Evolutionary conservation across 2,329 filamentous ascomycete species (phyloP), one percentile per base, ranked within the genome.

Genomic region (Bipolaris zeicola): DNA sequence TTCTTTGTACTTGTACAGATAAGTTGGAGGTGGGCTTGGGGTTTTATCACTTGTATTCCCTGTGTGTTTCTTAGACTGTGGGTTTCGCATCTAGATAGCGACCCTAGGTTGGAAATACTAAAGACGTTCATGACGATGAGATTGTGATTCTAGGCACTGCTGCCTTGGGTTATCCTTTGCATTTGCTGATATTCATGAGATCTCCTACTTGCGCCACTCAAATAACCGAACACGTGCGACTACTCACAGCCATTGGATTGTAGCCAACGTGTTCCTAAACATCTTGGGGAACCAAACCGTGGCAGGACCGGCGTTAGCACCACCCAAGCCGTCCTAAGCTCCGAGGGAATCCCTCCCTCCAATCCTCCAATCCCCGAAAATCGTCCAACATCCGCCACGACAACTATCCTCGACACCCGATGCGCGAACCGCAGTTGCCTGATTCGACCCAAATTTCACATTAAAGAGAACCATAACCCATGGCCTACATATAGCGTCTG

Each of bases 1-100:
- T 62, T 63, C 52, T 56, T 57, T 69, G 66, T 69, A 67, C 64
- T 69, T 69, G 66, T 67, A 68, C 58, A 63, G 61, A 62, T 44
- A 53, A 55, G 61, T 65, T 56, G 51, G 61, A 58, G 61, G 18
- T 24, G 39, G 37, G 39, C 26, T 46, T 24, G 43, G 50, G 37
- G 50, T 8, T 13, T 43, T 37, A 49, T 22, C 33, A 28, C 45
- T 34, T 45, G 34, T 49, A 44, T 53, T 18, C 39, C 36, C 36
- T 20, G 33, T 47, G 37, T 42, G n/a, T 13, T 51, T 45, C 33
- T 22, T 42, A 42, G 39, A 37, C 34, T 48, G 45, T 38, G 34
- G 45, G 45, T n/a, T 16, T 38, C 38, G 33, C 14, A 28, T 48
- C 22, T 31, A 48, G 22, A 24, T 20, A 48, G 45, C 45, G 14